Evolutionary conservation across 2,329 filamentous ascomycete species (phyloP).

Genomic region (Chrysosphaeria jannelii): DNA sequence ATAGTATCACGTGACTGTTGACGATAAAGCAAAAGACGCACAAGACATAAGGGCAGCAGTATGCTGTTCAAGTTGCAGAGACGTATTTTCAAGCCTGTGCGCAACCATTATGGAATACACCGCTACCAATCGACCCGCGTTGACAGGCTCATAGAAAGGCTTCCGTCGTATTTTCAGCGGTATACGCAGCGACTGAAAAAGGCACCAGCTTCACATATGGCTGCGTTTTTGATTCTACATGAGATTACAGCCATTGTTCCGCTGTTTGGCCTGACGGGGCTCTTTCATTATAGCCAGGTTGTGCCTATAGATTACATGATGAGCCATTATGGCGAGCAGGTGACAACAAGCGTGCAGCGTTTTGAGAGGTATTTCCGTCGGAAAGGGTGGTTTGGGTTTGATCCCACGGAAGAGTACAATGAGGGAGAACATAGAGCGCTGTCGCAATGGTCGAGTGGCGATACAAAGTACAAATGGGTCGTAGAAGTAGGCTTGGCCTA

Average conservation of each 20-base stretch:
- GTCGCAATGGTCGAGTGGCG: constrained; percentile 10
- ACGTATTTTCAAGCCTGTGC: too few relatives aligned
- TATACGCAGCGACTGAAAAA: constrained; percentile 40
- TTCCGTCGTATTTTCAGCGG: constrained; percentile 34
- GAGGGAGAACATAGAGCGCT: too few relatives aligned
- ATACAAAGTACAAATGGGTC: constrained; percentile 22
- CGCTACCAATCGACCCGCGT: constrained; percentile 9
- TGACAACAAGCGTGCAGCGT: constrained; percentile 32
- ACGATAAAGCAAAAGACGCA: too few relatives aligned
- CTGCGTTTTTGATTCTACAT: constrained; percentile 69
- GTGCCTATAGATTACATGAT: constrained; percentile 22
- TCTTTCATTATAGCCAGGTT: constrained; percentile 37
- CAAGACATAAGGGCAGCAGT: too few relatives aligned
- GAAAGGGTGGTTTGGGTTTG: constrained; percentile 42
- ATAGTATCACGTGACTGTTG: neutral
- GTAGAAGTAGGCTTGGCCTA: constrained; percentile 64
- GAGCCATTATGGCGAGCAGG: constrained; percentile 17
- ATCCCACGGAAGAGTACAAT: constrained; percentile 2
- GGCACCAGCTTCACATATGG: constrained; percentile 56
- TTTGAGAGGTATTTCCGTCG: constrained; percentile 50
- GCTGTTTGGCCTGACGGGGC: constrained; percentile 37
- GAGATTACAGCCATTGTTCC: constrained; percentile 72
- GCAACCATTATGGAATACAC: too few relatives aligned
- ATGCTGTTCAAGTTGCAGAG: too few relatives aligned
- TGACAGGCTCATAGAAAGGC: constrained; percentile 17